Base-by-base conservation (phyloP, 768 basidiomycete genomes). In the Russula ochroleuca region DNA sequence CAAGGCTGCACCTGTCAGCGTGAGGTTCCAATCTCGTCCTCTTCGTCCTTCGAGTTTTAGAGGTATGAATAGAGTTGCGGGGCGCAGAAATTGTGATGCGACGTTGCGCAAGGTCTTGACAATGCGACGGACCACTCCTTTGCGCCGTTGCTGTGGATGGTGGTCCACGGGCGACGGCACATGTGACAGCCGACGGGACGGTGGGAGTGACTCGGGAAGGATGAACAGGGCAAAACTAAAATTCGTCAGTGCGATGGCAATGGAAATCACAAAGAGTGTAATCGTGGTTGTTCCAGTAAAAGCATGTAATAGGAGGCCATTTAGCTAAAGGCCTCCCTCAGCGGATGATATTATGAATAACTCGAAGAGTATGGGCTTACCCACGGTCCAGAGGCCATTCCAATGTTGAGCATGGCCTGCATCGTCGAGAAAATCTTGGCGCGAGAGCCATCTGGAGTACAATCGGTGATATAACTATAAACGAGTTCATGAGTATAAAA, bases 321-420 rank as follows among this genome's bases (percentile, higher is more conserved):
- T 67, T 11, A 68, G 51, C 68, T 68, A 35, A 33, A 55, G 25
- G 3, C 31, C 40, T 35, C 11, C 25, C 28, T 61, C 45, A 61
- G 57, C 41, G 0, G 11, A 21, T 48, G 31, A 19, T 38, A 45
- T 51, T 17, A 25, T 48, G 7, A 37, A 47, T 35, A 23, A 23
- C 19, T 15, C 50, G 5, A 37, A 15, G 10, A 53, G n/a, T 4
- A 17, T 33, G 17, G 37, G 19, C 67, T 25, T 41, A 68, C 68
- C 68, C 68, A 68, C 6, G 68, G 68, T 13, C 68, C 68, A 9
- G 59, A 54, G 31, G 68, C 65, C 50, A 68, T 59, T 33, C 68
- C 68, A n/a, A 68, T 67, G 35, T 68, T 67, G 28, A 68, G 59
- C 66, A 68, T 68, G 9, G 66, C 68, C 37, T 68, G 68, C 54